These are phyloP conservation scores for Linum lewisii DNA, from an alignment of 345 rosid species.

Conservation along the genomic window DNA sequence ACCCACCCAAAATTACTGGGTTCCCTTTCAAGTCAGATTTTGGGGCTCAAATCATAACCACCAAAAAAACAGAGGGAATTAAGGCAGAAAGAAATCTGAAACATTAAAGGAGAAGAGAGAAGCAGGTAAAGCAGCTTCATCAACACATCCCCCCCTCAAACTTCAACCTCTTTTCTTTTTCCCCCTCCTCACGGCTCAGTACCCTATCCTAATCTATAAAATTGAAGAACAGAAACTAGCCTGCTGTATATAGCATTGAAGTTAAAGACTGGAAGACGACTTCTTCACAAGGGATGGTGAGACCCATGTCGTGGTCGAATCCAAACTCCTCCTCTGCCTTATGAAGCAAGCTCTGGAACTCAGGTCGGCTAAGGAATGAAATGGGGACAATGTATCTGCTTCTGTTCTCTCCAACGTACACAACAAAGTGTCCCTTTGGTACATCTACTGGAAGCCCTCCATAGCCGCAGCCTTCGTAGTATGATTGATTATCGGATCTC, in stretches of 20 bases:
- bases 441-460: background rate
- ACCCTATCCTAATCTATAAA: too few species aligned
- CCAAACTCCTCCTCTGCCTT: constrained; percentile 2
- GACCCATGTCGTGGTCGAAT: constrained; percentile 7
- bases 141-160: too few species aligned
- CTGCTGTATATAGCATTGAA: background rate
- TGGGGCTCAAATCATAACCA: too few species aligned
- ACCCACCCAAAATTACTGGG: too few species aligned
- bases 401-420: constrained; percentile 1
- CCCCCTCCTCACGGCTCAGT: too few species aligned
- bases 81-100: too few species aligned
- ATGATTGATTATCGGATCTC: background rate
- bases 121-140: background rate
- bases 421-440: constrained; percentile 3
- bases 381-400: constrained; percentile 7
- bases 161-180: too few species aligned
- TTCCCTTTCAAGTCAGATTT: too few species aligned
- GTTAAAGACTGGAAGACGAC: constrained; percentile 7
- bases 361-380: background rate
- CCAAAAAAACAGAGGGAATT: too few species aligned
- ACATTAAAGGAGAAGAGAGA: background rate
- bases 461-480: background rate
- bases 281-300: background rate
- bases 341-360: constrained; percentile 2
- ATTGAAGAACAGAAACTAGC: too few species aligned